Evolutionary conservation across 768 basidiomycete genomes (phyloP).

Genomic region (Asterophora lycoperdoides): DNA sequence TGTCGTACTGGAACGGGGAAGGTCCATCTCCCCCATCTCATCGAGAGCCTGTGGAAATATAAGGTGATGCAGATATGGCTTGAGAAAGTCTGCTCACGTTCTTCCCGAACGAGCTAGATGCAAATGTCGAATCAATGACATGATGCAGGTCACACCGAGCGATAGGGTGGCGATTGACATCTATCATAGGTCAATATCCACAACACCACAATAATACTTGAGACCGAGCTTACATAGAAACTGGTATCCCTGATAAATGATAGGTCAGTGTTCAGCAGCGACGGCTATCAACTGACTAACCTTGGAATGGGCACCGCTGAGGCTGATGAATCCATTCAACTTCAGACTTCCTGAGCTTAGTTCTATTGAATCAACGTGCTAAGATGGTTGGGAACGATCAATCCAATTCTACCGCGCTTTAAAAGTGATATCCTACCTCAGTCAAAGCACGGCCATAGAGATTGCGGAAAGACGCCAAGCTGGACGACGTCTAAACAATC

Average conservation of each 20-base stretch:
- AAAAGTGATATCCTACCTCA: slow-evolving; percentile 43
- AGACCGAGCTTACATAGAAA: slow-evolving; percentile 65
- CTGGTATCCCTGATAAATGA: slow-evolving; percentile 63
- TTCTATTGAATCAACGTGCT: slow-evolving; percentile 70
- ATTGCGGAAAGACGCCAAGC: slow-evolving; percentile 63
- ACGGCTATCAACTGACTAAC: slow-evolving; percentile 30
- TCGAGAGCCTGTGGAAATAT: slow-evolving; percentile 55
- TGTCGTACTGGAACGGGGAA: slow-evolving; percentile 40
- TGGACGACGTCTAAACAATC: slow-evolving; percentile 53
- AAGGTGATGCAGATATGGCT: not conserved
- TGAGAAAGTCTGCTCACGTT: slow-evolving; percentile 42
- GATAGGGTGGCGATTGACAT: slow-evolving; percentile 76
- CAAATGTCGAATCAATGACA: slow-evolving; percentile 61
- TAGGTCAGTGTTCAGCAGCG: slow-evolving; percentile 8
- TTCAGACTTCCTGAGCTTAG: slow-evolving; percentile 44
- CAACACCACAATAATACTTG: slow-evolving; percentile 2
- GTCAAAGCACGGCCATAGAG: slow-evolving; percentile 69
- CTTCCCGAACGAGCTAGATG: slow-evolving; percentile 67
- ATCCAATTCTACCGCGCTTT: too few relatives aligned
- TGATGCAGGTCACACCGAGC: slow-evolving; percentile 63
- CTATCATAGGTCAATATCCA: slow-evolving; percentile 33
- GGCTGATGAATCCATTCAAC: slow-evolving; percentile 81
- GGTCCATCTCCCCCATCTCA: slow-evolving; percentile 51
- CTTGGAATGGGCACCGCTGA: slow-evolving; percentile 71
- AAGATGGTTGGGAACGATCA: slow-evolving; percentile 2